A percentile compares a stretch with the other conserved stretches of the same genome.
These are phyloP conservation scores for Collariella sp. DNA, from an alignment of 495 filamentous ascomycete species.

Conservation along the genomic window DNA sequence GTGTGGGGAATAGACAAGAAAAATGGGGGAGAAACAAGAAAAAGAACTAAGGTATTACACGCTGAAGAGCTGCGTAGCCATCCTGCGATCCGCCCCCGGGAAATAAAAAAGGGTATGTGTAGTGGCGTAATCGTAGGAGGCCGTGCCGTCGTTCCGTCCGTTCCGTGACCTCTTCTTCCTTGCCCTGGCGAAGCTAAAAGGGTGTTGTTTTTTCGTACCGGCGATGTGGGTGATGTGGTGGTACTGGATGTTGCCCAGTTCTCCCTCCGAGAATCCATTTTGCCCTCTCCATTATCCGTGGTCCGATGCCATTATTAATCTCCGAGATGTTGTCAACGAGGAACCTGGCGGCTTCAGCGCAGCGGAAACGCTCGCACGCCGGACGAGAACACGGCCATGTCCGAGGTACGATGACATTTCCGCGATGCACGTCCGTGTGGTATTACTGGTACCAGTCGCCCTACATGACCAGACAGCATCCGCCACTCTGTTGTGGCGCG, in stretches of 20 bases:
- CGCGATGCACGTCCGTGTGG: background rate
- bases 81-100: constrained; percentile 22
- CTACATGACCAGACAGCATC: constrained; percentile 94
- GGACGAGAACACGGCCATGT: constrained; percentile 2
- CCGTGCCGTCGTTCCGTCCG: constrained; percentile 17
- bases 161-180: constrained; percentile 3
- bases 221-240: constrained; percentile 1
- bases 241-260: background rate
- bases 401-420: background rate
- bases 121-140: constrained; percentile 40
- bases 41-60: constrained; percentile 41
- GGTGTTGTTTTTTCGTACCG: background rate
- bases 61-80: constrained; percentile 34
- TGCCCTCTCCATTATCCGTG: background rate
- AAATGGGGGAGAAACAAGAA: constrained; percentile 15
- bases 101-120: constrained; percentile 32
- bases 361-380: background rate
- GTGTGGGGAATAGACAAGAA: constrained; percentile 14
- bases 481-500: constrained; percentile 78
- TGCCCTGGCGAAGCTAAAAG: background rate
- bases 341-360: background rate
- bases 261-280: constrained; percentile 1
- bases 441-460: background rate
- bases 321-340: background rate
- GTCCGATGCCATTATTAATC: background rate